phyloP scores from a whole-genome alignment of 495 filamentous ascomycete species.

The Penicillium bialowiezense region DNA sequence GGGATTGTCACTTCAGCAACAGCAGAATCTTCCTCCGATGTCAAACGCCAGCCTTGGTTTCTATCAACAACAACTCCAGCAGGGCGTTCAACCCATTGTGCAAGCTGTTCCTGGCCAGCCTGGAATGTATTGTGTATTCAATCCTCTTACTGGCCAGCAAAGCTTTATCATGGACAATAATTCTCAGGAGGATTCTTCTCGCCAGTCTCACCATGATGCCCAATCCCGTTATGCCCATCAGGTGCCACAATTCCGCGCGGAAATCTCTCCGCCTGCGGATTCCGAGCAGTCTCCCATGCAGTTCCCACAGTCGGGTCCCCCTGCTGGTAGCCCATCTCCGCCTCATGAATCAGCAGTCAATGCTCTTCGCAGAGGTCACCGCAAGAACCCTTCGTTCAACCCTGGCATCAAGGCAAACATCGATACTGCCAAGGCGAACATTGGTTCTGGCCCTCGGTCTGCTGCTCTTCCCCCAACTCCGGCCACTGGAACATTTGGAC shows the following conservation, averaged over 20 bases:
- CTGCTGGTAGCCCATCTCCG: slow-evolving; percentile 61
- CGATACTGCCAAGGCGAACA: slow-evolving; percentile 57
- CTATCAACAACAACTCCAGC: slow-evolving; percentile 69
- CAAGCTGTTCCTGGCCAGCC: slow-evolving; percentile 67
- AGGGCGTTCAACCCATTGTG: slow-evolving; percentile 68
- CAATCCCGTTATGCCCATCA: slow-evolving; percentile 41
- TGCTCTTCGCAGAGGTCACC: slow-evolving; percentile 88
- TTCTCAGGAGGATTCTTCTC: slow-evolving; percentile 31
- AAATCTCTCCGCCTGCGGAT: slow-evolving; percentile 76
- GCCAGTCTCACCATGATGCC: slow-evolving; percentile 30
- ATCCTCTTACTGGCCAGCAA: slow-evolving; percentile 77
- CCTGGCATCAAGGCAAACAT: slow-evolving; percentile 58
- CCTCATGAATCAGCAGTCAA: slow-evolving; percentile 65
- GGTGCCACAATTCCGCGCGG: slow-evolving; percentile 65
- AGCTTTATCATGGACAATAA: slow-evolving; percentile 64
- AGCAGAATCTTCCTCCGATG: slow-evolving; percentile 22
- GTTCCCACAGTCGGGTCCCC: slow-evolving; percentile 48
- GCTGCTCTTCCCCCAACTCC: slow-evolving; percentile 77
- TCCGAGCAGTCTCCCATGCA: slow-evolving; percentile 48
- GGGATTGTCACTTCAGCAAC: slow-evolving; percentile 33
- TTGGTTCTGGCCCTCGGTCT: slow-evolving; percentile 66
- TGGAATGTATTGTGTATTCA: slow-evolving; percentile 77
- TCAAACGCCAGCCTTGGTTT: slow-evolving; percentile 48
- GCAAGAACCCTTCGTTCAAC: slow-evolving; percentile 81
- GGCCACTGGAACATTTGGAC: slow-evolving; percentile 83